These are phyloP conservation scores for Aspergillus ellipticus DNA, from an alignment of 495 filamentous ascomycete genomes.

Conservation along the genomic window DNA sequence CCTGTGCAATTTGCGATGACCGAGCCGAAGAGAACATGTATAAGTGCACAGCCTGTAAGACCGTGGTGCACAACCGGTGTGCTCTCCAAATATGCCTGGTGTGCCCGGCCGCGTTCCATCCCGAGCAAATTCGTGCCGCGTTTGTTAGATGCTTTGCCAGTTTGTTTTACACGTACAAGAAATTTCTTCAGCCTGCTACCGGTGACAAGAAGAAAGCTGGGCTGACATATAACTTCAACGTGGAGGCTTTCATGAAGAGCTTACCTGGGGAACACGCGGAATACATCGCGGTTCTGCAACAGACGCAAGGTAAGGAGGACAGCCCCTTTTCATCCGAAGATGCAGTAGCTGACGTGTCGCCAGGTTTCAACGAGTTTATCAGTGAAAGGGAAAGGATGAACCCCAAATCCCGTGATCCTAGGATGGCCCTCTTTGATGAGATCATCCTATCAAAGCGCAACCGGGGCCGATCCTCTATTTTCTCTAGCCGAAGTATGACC, in stretches of 20 bases:
- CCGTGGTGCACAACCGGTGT: conserved; percentile 76
- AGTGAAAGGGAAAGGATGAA: conserved; percentile 71
- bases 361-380: conserved; percentile 95
- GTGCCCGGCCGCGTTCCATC: conserved; percentile 84
- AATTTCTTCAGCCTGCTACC: conserved; percentile 68
- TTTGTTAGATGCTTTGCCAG: conserved; percentile 94
- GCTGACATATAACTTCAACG: conserved; percentile 86
- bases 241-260: conserved; percentile 88
- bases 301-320: conserved; percentile 75
- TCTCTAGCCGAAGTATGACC: conserved; percentile 48
- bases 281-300: conserved; percentile 80
- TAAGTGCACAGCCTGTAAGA: conserved; percentile 74
- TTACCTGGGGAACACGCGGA: conserved; percentile 88
- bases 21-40: conserved; percentile 86
- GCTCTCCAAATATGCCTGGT: conserved; percentile 76
- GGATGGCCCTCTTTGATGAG: conserved; percentile 88
- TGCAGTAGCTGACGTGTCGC: conserved; percentile 1
- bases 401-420: conserved; percentile 53
- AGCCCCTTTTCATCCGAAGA: not conserved
- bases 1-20: conserved; percentile 87
- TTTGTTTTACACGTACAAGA: conserved; percentile 93
- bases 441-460: conserved; percentile 94
- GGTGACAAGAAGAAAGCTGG: conserved; percentile 83
- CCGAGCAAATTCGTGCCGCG: conserved; percentile 85
- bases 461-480: conserved; percentile 60